Percentiles rank a stretch among this genome's conserved stretches.
Conservation (phyloP, 2,329 filamentous ascomycete species). For the Ophiostoma tasmaniense region DNA sequence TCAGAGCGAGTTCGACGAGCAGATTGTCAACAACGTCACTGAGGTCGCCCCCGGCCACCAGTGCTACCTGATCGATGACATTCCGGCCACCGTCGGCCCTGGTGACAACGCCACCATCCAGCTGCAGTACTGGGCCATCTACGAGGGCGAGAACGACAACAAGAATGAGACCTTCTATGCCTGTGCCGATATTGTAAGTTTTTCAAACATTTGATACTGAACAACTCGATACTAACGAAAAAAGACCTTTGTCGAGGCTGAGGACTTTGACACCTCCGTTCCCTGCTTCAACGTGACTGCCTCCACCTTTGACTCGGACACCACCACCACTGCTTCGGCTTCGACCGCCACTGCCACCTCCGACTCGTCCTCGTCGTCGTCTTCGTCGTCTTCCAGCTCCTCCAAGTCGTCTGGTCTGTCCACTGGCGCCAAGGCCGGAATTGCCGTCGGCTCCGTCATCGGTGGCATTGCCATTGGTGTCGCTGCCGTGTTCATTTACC, state of each 20-base stretch:
- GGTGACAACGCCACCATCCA: conserved; percentile 32
- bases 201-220: background rate
- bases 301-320: conserved; percentile 15
- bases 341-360: background rate
- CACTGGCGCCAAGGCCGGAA: conserved; percentile 30
- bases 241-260: conserved; percentile 14
- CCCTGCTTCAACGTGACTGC: conserved; percentile 34
- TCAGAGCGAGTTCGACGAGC: conserved; percentile 27
- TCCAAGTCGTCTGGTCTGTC: conserved; percentile 24
- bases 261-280: conserved; percentile 25
- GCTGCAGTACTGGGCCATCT: conserved; percentile 30
- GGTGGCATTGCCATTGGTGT: conserved; percentile 19
- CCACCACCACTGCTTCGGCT: background rate
- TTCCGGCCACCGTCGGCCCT: conserved; percentile 24
- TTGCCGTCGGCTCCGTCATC: conserved; percentile 30
- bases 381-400: background rate
- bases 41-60: conserved; percentile 31
- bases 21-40: conserved; percentile 26
- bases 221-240: background rate
- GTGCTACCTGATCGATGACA: conserved; percentile 29
- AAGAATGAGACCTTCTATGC: conserved; percentile 31
- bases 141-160: conserved; percentile 21
- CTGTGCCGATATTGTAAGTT: conserved; percentile 29
- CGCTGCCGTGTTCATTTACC: conserved; percentile 5
- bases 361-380: background rate